phyloP scores from a whole-genome alignment of 352 stramenopile genomes.

The Aphanomyces cochlioides region DNA sequence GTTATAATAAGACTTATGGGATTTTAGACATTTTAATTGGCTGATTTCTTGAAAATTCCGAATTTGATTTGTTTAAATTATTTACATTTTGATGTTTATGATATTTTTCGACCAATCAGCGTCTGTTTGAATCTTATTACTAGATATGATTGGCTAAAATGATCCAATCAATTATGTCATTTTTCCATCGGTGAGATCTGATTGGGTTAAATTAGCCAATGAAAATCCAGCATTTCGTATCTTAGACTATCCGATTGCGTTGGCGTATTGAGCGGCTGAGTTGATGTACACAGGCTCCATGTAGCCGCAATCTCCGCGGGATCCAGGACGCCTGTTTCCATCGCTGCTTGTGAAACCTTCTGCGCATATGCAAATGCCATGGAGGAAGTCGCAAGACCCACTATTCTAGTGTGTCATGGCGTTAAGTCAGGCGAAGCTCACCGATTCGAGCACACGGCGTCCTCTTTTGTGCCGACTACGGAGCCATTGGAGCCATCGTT shows the following conservation, averaged over 20 bases:
- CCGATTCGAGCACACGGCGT: slow-evolving; percentile 58
- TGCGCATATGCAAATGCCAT: slow-evolving; percentile 57
- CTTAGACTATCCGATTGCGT: slow-evolving; percentile 38
- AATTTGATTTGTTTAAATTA: too few relatives aligned
- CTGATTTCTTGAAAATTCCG: too few relatives aligned
- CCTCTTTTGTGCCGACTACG: slow-evolving; percentile 57
- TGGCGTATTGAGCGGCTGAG: slow-evolving; percentile 57
- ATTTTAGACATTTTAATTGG: too few relatives aligned
- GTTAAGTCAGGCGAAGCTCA: background rate
- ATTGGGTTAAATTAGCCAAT: too few relatives aligned
- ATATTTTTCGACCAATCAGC: too few relatives aligned
- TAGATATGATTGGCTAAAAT: too few relatives aligned
- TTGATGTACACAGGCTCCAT: slow-evolving; percentile 68
- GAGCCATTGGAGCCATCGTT: slow-evolving; percentile 48
- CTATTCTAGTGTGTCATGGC: slow-evolving; percentile 43
- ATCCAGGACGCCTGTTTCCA: slow-evolving; percentile 56
- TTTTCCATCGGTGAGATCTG: too few relatives aligned
- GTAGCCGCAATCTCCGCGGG: slow-evolving; percentile 72
- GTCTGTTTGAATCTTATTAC: too few relatives aligned
- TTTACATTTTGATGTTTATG: too few relatives aligned
- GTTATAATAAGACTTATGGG: too few relatives aligned
- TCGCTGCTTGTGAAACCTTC: slow-evolving; percentile 65
- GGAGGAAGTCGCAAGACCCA: slow-evolving; percentile 48
- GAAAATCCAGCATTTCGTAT: too few relatives aligned
- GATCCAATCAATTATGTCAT: too few relatives aligned